Evolutionary conservation across 2,329 filamentous ascomycete species (phyloP).

Genomic region (Curvularia eragrostidis): DNA sequence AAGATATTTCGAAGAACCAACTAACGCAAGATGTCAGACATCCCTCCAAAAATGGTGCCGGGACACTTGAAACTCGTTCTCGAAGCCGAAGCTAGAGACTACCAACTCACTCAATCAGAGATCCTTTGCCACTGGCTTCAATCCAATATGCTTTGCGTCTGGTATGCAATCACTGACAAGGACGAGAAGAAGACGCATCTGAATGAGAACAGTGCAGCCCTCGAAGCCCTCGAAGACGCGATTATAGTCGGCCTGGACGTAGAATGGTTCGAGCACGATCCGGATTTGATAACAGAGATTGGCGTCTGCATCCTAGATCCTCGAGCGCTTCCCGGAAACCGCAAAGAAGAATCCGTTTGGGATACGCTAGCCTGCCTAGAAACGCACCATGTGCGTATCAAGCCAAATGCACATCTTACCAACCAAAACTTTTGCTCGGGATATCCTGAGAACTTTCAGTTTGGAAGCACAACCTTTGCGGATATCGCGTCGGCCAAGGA

Average conservation of each 20-base stretch:
- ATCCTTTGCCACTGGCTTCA: background rate
- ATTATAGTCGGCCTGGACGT: slow-evolving; percentile 24
- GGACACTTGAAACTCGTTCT: no score
- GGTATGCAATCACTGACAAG: background rate
- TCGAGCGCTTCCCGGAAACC: background rate
- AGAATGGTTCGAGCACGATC: slow-evolving; percentile 29
- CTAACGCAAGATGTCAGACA: no score
- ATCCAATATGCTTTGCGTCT: slow-evolving; percentile 6
- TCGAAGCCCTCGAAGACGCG: slow-evolving; percentile 9
- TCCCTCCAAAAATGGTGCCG: no score
- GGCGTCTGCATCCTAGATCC: slow-evolving; percentile 22
- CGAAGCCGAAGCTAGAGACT: no score
- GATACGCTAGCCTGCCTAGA: slow-evolving; percentile 1
- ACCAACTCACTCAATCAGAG: background rate
- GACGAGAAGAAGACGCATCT: background rate
- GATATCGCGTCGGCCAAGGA: slow-evolving; percentile 5
- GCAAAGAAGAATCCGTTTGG: background rate
- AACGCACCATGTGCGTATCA: slow-evolving; percentile 25
- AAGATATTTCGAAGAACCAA: no score
- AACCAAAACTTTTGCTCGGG: slow-evolving; percentile 21
- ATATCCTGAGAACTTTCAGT: slow-evolving; percentile 24
- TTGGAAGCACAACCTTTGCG: slow-evolving; percentile 26
- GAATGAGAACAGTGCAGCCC: background rate
- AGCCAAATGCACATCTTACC: slow-evolving; percentile 21
- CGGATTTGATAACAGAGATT: slow-evolving; percentile 22